A percentile compares a stretch with the other conserved stretches of the same genome.
phyloP scores from a whole-genome alignment of 148 eudicot species.

The Fagopyrum esculentum region DNA sequence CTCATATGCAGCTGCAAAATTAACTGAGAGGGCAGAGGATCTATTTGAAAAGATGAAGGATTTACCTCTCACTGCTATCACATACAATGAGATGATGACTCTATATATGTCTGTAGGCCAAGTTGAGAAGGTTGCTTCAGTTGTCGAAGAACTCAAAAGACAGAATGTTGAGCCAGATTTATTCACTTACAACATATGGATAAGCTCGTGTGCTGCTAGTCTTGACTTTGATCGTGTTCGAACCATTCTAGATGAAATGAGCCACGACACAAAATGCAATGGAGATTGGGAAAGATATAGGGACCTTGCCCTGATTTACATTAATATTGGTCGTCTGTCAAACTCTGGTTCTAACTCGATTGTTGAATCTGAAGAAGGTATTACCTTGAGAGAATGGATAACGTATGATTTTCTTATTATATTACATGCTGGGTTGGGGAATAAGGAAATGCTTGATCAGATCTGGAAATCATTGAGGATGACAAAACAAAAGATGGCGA shows the following conservation, averaged over 20 bases:
- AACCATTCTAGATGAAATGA: slow-evolving; percentile 68
- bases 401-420: slow-evolving; percentile 79
- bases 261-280: slow-evolving; percentile 33
- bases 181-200: slow-evolving; percentile 83
- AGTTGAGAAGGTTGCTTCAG: slow-evolving; percentile 69
- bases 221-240: slow-evolving; percentile 53
- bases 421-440: slow-evolving; percentile 63
- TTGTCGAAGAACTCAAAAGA: slow-evolving; percentile 61
- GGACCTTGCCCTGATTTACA: slow-evolving; percentile 55
- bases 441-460: slow-evolving; percentile 64
- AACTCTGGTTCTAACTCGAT: slow-evolving; percentile 36
- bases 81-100: slow-evolving; percentile 94
- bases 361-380: slow-evolving; percentile 53
- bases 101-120: slow-evolving; percentile 84
- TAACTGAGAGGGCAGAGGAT: slow-evolving; percentile 59
- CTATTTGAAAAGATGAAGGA: slow-evolving; percentile 61
- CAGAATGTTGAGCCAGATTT: slow-evolving; percentile 64
- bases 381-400: slow-evolving; percentile 73
- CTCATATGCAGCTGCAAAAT: slow-evolving; percentile 63
- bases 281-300: slow-evolving; percentile 65
- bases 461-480: slow-evolving; percentile 83
- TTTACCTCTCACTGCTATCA: slow-evolving; percentile 59
- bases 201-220: slow-evolving; percentile 83
- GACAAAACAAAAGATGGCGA: slow-evolving; percentile 76
- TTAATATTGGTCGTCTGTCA: slow-evolving; percentile 44